Evolutionary conservation across 1,139 yeast genomes (phyloP), one percentile per base, ranked within the genome.

Genomic region (Lodderomyces elongisporus): DNA sequence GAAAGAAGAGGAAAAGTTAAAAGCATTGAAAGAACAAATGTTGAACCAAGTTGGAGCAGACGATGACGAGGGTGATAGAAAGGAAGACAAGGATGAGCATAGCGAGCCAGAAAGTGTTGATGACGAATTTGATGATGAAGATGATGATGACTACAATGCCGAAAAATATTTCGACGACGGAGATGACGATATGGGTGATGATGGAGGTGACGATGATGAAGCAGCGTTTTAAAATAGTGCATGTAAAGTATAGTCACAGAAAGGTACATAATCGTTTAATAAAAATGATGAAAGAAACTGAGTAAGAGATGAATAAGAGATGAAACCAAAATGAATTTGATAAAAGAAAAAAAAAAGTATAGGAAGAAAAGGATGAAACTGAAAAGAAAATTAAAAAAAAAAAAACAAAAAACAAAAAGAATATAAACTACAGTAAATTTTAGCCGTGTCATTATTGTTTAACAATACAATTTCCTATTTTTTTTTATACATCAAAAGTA

Each of bases 181-280:
- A 30, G 91, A 83, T 39, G 91, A 83, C 36, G 91, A 81, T 41
- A 79, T 71, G 24, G 85, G 75, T 38, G 87, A 79, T 48, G 85
- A 76, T 44, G 88, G 79, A 40, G 87, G 81, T 41, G 94, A 87
- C n/a, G n/a, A n/a, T 30, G 95, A 87, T 30, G 95, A 85, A 51
- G 89, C 89, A 15, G 89, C 87, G 2, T 82, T 81, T 46, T 82
- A 55, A 50, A 17, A 25, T 4, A 10, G 23, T 9, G n/a, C 6
- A 5, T 7, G 14, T 17, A 10, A 9, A 18, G 14, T 24, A 24
- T 24, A 24, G 26, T 14, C 5, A 14, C 4, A 8, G 15, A 10
- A 4, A 6, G 27, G 14, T 4, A 17, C 27, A 25, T 13, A 10
- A 4, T 7, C 14, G 14, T 24, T n/a, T 8, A n/a, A n/a, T n/a